A percentile compares a stretch with the other conserved stretches of the same genome.
Conservation (phyloP, 352 stramenopile genomes). For the Pythium brachiatum region DNA sequence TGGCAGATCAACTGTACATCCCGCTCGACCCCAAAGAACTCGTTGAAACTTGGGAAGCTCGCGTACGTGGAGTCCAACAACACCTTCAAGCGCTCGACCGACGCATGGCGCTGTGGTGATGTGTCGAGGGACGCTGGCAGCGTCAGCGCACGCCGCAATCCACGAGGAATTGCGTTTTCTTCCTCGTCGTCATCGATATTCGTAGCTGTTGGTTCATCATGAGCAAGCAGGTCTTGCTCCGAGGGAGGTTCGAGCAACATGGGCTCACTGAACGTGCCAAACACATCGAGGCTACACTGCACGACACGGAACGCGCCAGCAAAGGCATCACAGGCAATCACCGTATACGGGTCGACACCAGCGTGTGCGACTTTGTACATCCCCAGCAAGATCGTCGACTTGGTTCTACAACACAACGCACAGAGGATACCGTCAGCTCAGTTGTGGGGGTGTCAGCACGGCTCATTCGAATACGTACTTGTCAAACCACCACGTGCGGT, state of each 20-base stretch:
- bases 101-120: conserved; percentile 4
- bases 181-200: conserved; percentile 15
- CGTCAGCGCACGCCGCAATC: conserved; percentile 11
- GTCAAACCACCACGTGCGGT: conserved; percentile 80
- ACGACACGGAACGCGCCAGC: conserved; percentile 60
- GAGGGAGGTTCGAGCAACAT: conserved; percentile 45
- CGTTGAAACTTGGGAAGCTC: background rate
- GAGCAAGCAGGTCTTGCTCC: background rate
- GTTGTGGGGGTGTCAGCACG: background rate
- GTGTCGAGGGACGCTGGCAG: conserved; percentile 8
- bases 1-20: conserved; percentile 1
- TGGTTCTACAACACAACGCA: conserved; percentile 30
- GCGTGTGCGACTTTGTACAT: conserved; percentile 63
- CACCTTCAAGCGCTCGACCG: conserved; percentile 9
- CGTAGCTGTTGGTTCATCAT: background rate
- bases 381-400: conserved; percentile 51
- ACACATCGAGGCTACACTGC: conserved; percentile 49
- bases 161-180: background rate
- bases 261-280: conserved; percentile 46
- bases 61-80: conserved; percentile 22
- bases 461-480: conserved; percentile 33
- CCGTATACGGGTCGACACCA: conserved; percentile 37
- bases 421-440: background rate
- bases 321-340: conserved; percentile 46
- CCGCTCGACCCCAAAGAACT: conserved; percentile 7